These are phyloP conservation scores for Firmiana major DNA, from an alignment of 345 rosid species.

Conservation along the genomic window DNA sequence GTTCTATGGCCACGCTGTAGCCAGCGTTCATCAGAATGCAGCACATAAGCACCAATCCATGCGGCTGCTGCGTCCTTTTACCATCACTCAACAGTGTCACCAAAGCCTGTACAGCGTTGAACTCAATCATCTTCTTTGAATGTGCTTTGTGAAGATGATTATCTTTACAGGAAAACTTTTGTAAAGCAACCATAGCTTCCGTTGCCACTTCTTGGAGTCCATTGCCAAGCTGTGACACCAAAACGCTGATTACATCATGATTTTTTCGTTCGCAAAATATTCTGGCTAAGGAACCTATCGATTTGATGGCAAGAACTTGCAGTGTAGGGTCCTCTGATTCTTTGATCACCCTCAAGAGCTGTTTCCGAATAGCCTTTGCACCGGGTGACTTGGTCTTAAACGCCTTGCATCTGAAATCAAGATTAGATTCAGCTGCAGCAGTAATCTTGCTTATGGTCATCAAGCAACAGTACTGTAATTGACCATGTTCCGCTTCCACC, in stretches of 20 bases:
- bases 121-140: constrained; percentile 56
- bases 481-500: too few relatives aligned
- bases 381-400: constrained; percentile 72
- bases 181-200: constrained; percentile 59
- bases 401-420: constrained; percentile 61
- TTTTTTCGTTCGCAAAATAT: constrained; percentile 73
- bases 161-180: constrained; percentile 53
- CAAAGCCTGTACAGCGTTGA: constrained; percentile 37
- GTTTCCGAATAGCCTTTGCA: constrained; percentile 71
- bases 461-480: too few relatives aligned
- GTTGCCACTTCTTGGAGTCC: constrained; percentile 50
- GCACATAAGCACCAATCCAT: constrained; percentile 58
- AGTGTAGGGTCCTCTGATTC: constrained; percentile 28
- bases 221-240: constrained; percentile 49
- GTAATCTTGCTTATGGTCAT: constrained; percentile 63
- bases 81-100: constrained; percentile 42
- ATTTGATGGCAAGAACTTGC: constrained; percentile 57
- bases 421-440: constrained; percentile 55
- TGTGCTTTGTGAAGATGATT: constrained; percentile 57
- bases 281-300: constrained; percentile 77
- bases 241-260: constrained; percentile 42
- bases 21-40: constrained; percentile 58
- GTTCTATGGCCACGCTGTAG: constrained; percentile 47
- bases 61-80: constrained; percentile 32
- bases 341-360: constrained; percentile 53